Conservation (phyloP, 139 green algal species). For the Pleodorina starrii region DNA sequence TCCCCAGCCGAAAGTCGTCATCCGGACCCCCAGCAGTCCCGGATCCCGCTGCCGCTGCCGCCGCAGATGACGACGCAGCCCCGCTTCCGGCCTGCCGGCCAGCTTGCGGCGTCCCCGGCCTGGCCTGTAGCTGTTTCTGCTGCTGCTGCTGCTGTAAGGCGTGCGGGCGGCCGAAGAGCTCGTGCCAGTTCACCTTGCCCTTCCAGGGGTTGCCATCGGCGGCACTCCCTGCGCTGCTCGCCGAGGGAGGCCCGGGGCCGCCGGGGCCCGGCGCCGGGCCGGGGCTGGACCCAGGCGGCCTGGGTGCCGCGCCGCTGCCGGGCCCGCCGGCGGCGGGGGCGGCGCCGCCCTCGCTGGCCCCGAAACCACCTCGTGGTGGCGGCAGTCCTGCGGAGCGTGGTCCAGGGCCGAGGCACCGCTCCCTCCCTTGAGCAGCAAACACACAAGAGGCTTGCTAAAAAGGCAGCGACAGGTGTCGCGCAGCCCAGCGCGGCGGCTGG, state of each 20-base stretch:
- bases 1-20: not conserved
- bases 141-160: not conserved
- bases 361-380: too few relatives aligned
- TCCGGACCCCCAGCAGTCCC: too few relatives aligned
- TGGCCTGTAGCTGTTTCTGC: not conserved
- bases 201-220: constrained; percentile 2
- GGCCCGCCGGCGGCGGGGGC: too few relatives aligned
- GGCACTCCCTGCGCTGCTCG: not conserved
- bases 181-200: constrained; percentile 15
- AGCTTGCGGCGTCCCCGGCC: not conserved
- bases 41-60: not conserved
- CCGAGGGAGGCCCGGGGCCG: too few relatives aligned
- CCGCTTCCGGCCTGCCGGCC: not conserved
- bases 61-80: not conserved
- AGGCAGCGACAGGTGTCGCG: too few relatives aligned
- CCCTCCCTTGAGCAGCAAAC: too few relatives aligned
- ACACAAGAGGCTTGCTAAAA: too few relatives aligned
- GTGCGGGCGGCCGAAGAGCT: not conserved
- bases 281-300: not conserved
- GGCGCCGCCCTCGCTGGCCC: not conserved
- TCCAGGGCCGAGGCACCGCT: too few relatives aligned
- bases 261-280: not conserved
- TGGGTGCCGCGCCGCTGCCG: too few relatives aligned
- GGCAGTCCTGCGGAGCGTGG: too few relatives aligned
- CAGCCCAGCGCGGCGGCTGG: too few relatives aligned